phyloP scores from a whole-genome alignment of 2,329 filamentous ascomycete species.

The Xylaria sp. region DNA sequence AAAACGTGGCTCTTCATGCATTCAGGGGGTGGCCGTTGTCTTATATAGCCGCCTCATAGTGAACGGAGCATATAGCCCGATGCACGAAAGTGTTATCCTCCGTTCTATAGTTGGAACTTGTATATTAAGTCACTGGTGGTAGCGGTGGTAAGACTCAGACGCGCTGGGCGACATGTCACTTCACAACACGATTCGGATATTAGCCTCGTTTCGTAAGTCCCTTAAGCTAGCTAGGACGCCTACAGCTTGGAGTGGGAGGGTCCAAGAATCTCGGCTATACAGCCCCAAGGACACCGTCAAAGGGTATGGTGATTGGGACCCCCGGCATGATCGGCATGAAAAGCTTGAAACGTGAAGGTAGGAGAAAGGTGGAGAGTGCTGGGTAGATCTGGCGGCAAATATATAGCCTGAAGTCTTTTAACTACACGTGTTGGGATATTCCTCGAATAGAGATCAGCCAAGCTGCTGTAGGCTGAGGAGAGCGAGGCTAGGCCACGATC shows the following conservation, averaged over 20 bases:
- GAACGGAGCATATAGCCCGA: conserved; percentile 22
- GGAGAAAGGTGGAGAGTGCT: not conserved
- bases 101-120: conserved; percentile 11
- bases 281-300: not conserved
- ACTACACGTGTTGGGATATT: conserved; percentile 1
- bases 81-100: conserved; percentile 12
- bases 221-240: no score
- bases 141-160: not conserved
- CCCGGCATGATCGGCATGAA: not conserved
- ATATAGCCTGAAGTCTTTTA: conserved; percentile 25
- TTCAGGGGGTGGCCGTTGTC: not conserved
- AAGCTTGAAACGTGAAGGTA: not conserved
- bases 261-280: not conserved
- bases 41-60: conserved; percentile 12
- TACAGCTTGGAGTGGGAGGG: not conserved
- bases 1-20: not conserved
- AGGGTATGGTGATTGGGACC: not conserved
- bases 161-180: not conserved
- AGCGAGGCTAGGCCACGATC: not conserved
- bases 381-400: conserved; percentile 12
- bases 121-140: conserved; percentile 10
- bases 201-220: no score
- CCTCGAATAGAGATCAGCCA: conserved; percentile 2
- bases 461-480: not conserved
- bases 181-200: not conserved